phyloP scores from a whole-genome alignment of 257 asterid species.

The Ilex asprella region DNA sequence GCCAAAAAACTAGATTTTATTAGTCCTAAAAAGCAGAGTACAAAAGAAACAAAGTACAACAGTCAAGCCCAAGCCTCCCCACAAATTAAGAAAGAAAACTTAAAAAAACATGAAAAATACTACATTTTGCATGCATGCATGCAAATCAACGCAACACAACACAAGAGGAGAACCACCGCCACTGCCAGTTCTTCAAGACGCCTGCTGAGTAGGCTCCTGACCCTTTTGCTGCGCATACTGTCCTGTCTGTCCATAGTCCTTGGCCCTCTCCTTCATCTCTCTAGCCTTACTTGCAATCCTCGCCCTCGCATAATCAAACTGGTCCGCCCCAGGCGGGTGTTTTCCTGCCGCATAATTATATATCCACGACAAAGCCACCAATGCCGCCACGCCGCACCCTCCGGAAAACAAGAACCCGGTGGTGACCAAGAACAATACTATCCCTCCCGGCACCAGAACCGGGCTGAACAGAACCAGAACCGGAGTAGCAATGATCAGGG shows the following conservation, averaged over 20 bases:
- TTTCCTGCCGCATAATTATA: constrained; percentile 25
- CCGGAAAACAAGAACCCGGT: constrained; percentile 32
- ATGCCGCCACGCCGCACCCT: constrained; percentile 20
- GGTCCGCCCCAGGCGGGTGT: constrained; percentile 12
- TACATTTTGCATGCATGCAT: no score
- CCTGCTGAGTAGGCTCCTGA: constrained; percentile 8
- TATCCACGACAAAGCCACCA: constrained; percentile 18
- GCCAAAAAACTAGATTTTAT: no score
- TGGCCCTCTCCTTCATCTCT: constrained; percentile 30
- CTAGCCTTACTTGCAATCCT: constrained; percentile 14
- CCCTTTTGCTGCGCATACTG: constrained; percentile 7
- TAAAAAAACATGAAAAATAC: no score
- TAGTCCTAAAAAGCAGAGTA: no score
- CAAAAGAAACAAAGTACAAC: not conserved
- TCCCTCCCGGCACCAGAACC: constrained; percentile 23
- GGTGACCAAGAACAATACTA: constrained; percentile 11
- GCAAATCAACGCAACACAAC: no score
- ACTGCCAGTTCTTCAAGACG: not conserved
- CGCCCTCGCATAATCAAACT: constrained; percentile 20
- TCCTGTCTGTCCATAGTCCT: constrained; percentile 7
- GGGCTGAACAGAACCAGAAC: constrained; percentile 28
- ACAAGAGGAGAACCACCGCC: not conserved
- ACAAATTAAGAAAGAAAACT: no score
- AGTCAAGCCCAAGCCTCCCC: no score
- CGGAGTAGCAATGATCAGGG: constrained; percentile 27